These are phyloP conservation scores for Penicillium verrucosum DNA, from an alignment of 2,329 filamentous ascomycete genomes.

Conservation along the genomic window DNA sequence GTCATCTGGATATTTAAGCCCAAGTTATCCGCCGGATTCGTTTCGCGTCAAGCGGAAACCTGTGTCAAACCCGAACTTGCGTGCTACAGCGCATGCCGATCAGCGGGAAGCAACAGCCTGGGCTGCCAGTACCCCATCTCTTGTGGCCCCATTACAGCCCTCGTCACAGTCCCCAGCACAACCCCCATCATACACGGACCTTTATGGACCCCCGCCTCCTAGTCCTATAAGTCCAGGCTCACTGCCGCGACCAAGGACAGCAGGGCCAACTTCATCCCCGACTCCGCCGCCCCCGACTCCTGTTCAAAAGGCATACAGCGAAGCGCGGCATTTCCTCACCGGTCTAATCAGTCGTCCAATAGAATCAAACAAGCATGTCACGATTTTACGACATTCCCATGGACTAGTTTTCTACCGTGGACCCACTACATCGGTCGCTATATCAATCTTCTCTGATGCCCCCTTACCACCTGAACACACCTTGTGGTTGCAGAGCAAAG, in stretches of 20 bases:
- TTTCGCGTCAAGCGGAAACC: constrained; percentile 23
- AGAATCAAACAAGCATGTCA: constrained; percentile 64
- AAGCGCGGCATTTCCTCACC: constrained; percentile 63
- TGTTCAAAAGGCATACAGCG: constrained; percentile 41
- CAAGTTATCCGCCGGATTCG: constrained; percentile 10
- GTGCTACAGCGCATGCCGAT: constrained; percentile 17
- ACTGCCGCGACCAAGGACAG: constrained; percentile 15
- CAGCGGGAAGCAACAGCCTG: constrained; percentile 1
- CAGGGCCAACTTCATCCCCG: constrained; percentile 6
- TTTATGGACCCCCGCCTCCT: constrained; percentile 13
- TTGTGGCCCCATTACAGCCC: constrained; percentile 2
- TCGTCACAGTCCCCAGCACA: not conserved
- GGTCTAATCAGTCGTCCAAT: constrained; percentile 62
- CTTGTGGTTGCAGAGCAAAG: constrained; percentile 66
- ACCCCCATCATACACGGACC: constrained; percentile 21
- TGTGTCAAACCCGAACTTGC: constrained; percentile 23
- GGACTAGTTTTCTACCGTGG: constrained; percentile 66
- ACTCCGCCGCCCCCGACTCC: constrained; percentile 14
- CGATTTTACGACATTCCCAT: constrained; percentile 64
- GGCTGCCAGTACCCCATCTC: constrained; percentile 11
- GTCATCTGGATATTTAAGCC: constrained; percentile 14
- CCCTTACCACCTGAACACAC: constrained; percentile 57
- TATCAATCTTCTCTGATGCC: constrained; percentile 62
- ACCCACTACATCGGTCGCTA: constrained; percentile 59
- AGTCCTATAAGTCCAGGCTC: not conserved